phyloP scores from a whole-genome alignment of 1,284 basidiomycete genomes.

The Cutaneotrichosporon sp. region DNA sequence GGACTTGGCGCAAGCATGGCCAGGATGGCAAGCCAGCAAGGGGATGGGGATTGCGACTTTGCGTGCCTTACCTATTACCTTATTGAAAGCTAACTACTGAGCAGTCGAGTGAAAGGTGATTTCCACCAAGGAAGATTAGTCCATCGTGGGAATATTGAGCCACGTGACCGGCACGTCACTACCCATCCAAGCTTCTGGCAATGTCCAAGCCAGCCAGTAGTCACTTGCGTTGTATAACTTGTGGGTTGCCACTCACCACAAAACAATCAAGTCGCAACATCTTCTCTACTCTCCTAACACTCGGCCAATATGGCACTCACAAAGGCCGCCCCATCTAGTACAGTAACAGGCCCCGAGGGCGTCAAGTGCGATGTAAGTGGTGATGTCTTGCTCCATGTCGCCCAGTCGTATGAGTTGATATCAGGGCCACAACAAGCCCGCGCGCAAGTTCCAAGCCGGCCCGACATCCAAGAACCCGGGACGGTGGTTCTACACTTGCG shows the following conservation, averaged over 20 bases:
- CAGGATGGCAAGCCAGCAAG: neutral
- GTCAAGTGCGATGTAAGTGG: slow-evolving; percentile 14
- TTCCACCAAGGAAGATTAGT: neutral
- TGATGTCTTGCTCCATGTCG: neutral
- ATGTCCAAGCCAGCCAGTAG: neutral
- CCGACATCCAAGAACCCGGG: slow-evolving; percentile 40
- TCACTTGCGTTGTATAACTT: too few species aligned
- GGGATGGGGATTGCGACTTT: neutral
- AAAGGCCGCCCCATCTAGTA: slow-evolving; percentile 9
- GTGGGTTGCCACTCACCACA: neutral
- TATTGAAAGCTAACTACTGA: neutral
- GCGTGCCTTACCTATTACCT: slow-evolving; percentile 1
- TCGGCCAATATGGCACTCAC: slow-evolving; percentile 4
- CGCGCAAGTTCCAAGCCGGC: slow-evolving; percentile 26
- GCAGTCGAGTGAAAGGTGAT: neutral
- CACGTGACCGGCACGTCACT: neutral
- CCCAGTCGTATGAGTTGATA: neutral
- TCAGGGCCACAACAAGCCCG: slow-evolving; percentile 10
- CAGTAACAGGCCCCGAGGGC: neutral
- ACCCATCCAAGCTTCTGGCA: neutral
- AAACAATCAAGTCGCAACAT: neutral
- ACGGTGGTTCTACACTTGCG: slow-evolving; percentile 48
- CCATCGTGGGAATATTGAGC: neutral
- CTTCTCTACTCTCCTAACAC: neutral
- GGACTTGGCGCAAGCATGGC: neutral